Evolutionary conservation across 106 monocot species (phyloP), one percentile per base, ranked within the genome.

Genomic region (Vanilla planifolia): DNA sequence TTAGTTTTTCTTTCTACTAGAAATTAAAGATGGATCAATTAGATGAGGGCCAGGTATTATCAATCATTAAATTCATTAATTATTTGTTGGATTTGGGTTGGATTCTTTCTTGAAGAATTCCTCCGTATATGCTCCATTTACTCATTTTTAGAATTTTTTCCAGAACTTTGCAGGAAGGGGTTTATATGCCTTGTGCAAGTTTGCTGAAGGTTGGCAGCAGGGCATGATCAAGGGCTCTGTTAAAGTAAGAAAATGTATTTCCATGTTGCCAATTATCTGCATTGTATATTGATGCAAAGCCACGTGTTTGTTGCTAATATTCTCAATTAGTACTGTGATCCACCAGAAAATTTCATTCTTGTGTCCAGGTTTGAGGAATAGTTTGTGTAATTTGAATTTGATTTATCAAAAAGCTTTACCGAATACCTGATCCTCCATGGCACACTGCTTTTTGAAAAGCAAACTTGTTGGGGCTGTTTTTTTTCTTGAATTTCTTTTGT

Each of bases 121-220:
- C 34, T 22, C 3, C 7, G 5, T 34, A n/a, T 34, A 57, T 8
- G 35, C 17, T 9, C 7, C 22, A 63, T 10, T 63, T 48, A n/a
- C 30, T 5, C 28, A 40, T 33, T 19, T 8, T 50, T 74, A 7
- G 34, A 9, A 27, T 30, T 17, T 9, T 19, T 65, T 11, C 64
- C 74, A 85, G 85, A 80, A 85, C 59, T 40, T 71, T 70, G 63
- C 80, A 43, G 71, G 74, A n/a, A 36, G 55, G 59, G 85, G 85
- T 45, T 58, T 85, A 24, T 85, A 76, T 71, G 66, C 58, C 30
- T 55, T 85, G 22, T 85, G 85, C 47, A 51, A 71, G 51, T 71
- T 77, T 63, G 77, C 66, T 48, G 45, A 80, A 36, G 57, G 33
- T 2, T 53, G 57, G 74, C 58, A 29, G 41, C 73, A 59, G 77